Conservation (phyloP, 192 early-diverging fungal genomes). For the Cetraspora pellucida region DNA sequence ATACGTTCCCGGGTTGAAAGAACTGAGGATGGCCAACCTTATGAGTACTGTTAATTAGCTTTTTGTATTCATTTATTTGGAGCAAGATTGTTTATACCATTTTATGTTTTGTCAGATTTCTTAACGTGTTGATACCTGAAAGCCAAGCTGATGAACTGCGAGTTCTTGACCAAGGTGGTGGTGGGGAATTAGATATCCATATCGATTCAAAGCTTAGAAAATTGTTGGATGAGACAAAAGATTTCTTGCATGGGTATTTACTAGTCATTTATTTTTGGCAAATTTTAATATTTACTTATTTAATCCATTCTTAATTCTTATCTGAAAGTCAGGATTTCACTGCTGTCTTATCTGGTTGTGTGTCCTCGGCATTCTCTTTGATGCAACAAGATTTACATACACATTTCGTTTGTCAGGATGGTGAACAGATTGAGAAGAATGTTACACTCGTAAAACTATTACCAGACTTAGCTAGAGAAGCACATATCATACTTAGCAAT, state of each 20-base stretch:
- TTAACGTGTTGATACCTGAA: conserved; percentile 65
- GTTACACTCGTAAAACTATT: conserved; percentile 65
- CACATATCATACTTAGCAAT: conserved; percentile 72
- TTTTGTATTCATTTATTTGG: not conserved
- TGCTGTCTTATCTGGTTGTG: conserved; percentile 44
- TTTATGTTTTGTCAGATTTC: conserved; percentile 46
- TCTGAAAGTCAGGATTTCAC: conserved; percentile 50
- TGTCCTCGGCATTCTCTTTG: conserved; percentile 48
- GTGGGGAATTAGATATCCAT: conserved; percentile 42
- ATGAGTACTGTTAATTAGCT: not conserved
- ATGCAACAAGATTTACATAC: conserved; percentile 45
- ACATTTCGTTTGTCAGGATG: conserved; percentile 45
- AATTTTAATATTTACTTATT: not conserved
- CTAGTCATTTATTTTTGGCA: not conserved
- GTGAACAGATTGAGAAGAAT: conserved; percentile 46
- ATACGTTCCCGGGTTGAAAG: conserved; percentile 20
- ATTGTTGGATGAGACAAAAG: conserved; percentile 85
- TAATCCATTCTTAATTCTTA: conserved; percentile 18
- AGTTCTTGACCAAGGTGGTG: conserved; percentile 62
- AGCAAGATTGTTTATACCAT: not conserved
- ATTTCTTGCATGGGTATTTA: conserved; percentile 79
- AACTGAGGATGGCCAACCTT: not conserved
- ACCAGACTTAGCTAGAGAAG: conserved; percentile 68
- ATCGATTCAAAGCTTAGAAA: conserved; percentile 67
- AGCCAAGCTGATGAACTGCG: conserved; percentile 59